Evolutionary conservation across 2,329 filamentous ascomycete genomes (phyloP).

Genomic region (Aspergillus udagawae): DNA sequence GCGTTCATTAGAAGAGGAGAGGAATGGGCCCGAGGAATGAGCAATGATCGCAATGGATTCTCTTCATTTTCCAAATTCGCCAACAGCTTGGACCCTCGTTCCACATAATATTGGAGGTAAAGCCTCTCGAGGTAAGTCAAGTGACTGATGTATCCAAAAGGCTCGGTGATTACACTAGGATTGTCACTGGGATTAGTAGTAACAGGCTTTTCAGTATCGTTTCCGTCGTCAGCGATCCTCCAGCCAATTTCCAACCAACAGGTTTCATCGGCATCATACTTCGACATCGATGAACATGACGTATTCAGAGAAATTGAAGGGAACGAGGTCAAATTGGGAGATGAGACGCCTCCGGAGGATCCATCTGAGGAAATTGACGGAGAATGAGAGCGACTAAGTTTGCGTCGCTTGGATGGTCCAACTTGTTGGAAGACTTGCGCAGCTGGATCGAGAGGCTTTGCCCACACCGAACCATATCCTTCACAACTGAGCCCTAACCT

Average conservation of each 20-base stretch:
- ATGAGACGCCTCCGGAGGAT: slow-evolving; percentile 9
- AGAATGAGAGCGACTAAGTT: slow-evolving; percentile 16
- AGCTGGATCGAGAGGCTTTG: slow-evolving; percentile 30
- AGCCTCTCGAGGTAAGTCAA: slow-evolving; percentile 29
- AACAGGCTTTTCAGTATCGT: background rate
- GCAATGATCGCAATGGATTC: slow-evolving; percentile 32
- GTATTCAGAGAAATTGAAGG: slow-evolving; percentile 4
- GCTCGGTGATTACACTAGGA: slow-evolving; percentile 11
- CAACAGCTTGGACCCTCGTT: slow-evolving; percentile 31
- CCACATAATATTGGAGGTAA: slow-evolving; percentile 37
- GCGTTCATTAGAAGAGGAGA: slow-evolving; percentile 36
- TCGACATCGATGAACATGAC: background rate
- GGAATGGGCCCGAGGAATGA: slow-evolving; percentile 35
- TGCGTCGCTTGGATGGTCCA: slow-evolving; percentile 17
- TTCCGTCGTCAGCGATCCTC: background rate
- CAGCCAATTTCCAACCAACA: background rate
- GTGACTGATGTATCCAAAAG: slow-evolving; percentile 20
- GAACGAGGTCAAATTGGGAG: slow-evolving; percentile 4
- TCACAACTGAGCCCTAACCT: slow-evolving; percentile 34
- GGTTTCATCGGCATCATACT: background rate
- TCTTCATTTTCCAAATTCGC: slow-evolving; percentile 35
- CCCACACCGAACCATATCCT: slow-evolving; percentile 37
- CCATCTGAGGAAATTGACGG: slow-evolving; percentile 11
- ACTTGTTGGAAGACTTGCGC: slow-evolving; percentile 26
- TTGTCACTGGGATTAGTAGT: background rate